Evolutionary conservation across 2,329 filamentous ascomycete species (phyloP).

Genomic region (Falciphora oryzae): DNA sequence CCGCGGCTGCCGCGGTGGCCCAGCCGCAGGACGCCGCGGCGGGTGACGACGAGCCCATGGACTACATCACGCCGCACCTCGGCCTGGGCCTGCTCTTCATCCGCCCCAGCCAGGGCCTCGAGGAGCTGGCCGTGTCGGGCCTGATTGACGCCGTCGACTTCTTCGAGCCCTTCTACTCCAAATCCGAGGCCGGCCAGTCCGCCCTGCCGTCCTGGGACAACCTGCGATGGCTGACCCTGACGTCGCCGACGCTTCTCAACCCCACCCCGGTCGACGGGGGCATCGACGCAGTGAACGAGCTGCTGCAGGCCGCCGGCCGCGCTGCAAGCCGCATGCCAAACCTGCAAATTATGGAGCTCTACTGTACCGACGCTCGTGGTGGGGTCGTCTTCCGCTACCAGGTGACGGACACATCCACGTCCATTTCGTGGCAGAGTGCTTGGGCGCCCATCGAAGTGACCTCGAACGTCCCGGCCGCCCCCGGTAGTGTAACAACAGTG

Average conservation of each 20-base stretch:
- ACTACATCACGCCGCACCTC: background rate
- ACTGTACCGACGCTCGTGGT: slow-evolving; percentile 19
- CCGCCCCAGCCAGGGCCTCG: slow-evolving; percentile 11
- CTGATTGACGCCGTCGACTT: slow-evolving; percentile 17
- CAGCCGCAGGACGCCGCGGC: background rate
- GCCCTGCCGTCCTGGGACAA: slow-evolving; percentile 17
- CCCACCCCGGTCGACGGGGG: slow-evolving; percentile 16
- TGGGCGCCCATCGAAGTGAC: slow-evolving; percentile 10
- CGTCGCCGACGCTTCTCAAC: slow-evolving; percentile 14
- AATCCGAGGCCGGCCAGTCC: slow-evolving; percentile 1
- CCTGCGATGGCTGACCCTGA: slow-evolving; percentile 21
- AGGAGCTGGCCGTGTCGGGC: slow-evolving; percentile 13
- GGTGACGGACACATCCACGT: slow-evolving; percentile 11
- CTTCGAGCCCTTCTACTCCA: slow-evolving; percentile 18
- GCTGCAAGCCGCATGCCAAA: slow-evolving; percentile 22
- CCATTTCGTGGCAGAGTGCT: slow-evolving; percentile 15
- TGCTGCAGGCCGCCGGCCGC: slow-evolving; percentile 18
- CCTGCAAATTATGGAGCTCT: slow-evolving; percentile 22
- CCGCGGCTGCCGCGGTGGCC: too few species aligned
- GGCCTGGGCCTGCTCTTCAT: slow-evolving; percentile 10
- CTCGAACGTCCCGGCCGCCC: background rate
- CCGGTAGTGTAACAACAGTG: background rate
- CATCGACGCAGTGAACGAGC: slow-evolving; percentile 17
- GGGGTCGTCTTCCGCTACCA: slow-evolving; percentile 23
- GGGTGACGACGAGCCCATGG: background rate